Evolutionary conservation across 345 rosid species (phyloP).

Genomic region (Eutrema yunnanense): DNA sequence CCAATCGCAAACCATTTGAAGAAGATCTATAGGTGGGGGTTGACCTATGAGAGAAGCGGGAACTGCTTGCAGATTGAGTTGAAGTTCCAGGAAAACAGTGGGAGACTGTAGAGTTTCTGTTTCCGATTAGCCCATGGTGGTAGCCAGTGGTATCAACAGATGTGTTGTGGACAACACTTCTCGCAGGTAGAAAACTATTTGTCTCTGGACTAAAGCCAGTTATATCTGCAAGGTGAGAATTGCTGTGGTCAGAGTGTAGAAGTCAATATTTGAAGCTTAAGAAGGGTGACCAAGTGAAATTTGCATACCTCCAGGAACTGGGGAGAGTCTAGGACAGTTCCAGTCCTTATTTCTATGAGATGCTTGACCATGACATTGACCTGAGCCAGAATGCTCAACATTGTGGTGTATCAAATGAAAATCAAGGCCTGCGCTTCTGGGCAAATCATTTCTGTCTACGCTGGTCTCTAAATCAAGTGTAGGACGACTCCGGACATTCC

Average conservation of each 20-base stretch:
- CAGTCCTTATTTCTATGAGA: constrained; percentile 44
- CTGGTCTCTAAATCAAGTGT: constrained; percentile 55
- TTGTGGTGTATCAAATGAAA: constrained; percentile 36
- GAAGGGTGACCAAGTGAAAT: constrained; percentile 32
- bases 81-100: constrained; percentile 44
- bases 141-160: constrained; percentile 39
- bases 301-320: constrained; percentile 48
- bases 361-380: constrained; percentile 43
- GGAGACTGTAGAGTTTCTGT: constrained; percentile 45
- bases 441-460: constrained; percentile 38
- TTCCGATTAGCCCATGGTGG: constrained; percentile 43
- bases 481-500: constrained; percentile 80
- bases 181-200: constrained; percentile 38
- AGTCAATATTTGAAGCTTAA: not conserved
- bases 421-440: constrained; percentile 37
- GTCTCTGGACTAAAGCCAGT: constrained; percentile 48
- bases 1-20: constrained; percentile 41
- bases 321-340: constrained; percentile 46
- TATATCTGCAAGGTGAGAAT: constrained; percentile 43
- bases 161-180: constrained; percentile 36
- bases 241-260: not conserved
- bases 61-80: constrained; percentile 44
- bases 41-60: constrained; percentile 56
- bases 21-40: constrained; percentile 58
- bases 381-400: constrained; percentile 38